Evolutionary conservation across 371 early-diverging fungal genomes (phyloP).

Genomic region (Mucor racemosus): DNA sequence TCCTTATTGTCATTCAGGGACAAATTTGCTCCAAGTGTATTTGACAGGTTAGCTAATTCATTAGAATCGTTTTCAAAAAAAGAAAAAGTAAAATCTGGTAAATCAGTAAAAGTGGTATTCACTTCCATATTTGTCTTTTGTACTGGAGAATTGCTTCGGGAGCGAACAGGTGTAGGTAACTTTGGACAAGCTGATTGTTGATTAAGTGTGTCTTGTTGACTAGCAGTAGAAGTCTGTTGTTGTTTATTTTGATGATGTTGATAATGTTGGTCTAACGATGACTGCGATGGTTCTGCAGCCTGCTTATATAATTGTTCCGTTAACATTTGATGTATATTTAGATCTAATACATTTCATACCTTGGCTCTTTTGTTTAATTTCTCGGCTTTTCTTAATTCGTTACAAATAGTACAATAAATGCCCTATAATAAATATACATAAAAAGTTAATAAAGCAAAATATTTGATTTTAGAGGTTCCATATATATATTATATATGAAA

Average conservation of each 20-base stretch:
- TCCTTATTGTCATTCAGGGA: background rate
- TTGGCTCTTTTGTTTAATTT: slow-evolving; percentile 32
- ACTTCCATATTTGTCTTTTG: background rate
- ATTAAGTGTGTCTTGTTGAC: background rate
- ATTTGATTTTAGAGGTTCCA: background rate
- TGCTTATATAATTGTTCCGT: too few relatives aligned
- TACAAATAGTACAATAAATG: slow-evolving; percentile 50
- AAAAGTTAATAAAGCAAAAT: background rate
- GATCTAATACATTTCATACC: slow-evolving; percentile 6
- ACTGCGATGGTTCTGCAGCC: background rate
- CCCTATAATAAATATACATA: slow-evolving; percentile 31
- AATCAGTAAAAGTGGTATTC: slow-evolving; percentile 4
- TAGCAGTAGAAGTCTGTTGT: background rate
- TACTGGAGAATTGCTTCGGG: slow-evolving; percentile 14
- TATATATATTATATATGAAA: background rate
- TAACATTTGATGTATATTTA: background rate
- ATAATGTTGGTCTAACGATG: background rate
- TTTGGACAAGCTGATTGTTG: background rate
- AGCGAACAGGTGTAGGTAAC: slow-evolving; percentile 25
- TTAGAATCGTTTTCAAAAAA: slow-evolving; percentile 28
- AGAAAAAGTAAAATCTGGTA: slow-evolving; percentile 22
- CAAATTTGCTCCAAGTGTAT: slow-evolving; percentile 27
- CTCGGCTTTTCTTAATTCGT: slow-evolving; percentile 43
- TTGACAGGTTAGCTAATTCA: slow-evolving; percentile 25
- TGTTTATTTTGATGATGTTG: background rate